Base-by-base conservation (phyloP, 148 eudicot species). In the Vaccinium myrtillus region DNA sequence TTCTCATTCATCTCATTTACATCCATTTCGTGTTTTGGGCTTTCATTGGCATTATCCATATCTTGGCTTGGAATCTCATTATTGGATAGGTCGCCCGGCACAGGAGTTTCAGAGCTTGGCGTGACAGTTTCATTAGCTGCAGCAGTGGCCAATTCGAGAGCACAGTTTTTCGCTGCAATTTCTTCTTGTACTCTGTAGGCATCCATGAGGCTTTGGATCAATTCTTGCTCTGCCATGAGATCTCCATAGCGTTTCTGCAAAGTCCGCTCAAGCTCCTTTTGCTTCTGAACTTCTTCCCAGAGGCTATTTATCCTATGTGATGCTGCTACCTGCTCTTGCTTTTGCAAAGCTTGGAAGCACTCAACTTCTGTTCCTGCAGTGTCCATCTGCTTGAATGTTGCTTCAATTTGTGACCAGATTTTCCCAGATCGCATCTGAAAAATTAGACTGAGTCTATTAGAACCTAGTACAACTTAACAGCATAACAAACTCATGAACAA, bases 281-380 rank as follows among this genome's bases (percentile, higher is more conserved):
- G 99, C 88, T 94, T 95, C 86, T 97, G 98, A 49, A 95, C 98
- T 89, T 94, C 99, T 85, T 94, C 98, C 98, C 98, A 92, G 84
- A 97, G 93, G 85, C 90, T 87, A 87, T 92, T 94, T 80, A 95
- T 90, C 88, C 99, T 91, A 48, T 88, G 90, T 36, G 94, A 88
- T 78, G 98, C 96, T 76, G 99, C 95, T 59, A 91, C 78, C 53
- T 91, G 91, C 90, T 97, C 99, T 90, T 97, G 99, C 88, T 90
- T 93, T 84, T 93, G 95, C 81, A 97, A 87, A 83, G 97, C 94
- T 84, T 89, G 87, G 89, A 97, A 97, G 95, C 99, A 94, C 85
- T 93, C 95, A 25, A 95, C 87, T 87, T 97, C 99, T 12, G 98
- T 95, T 39, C 94, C 95, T 46, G 98, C 94, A 46, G 98, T 93